A percentile compares a stretch with the other conserved stretches of the same genome.
These are phyloP conservation scores for Gynandropsis gynandra DNA, from an alignment of 345 rosid species.

Conservation along the genomic window DNA sequence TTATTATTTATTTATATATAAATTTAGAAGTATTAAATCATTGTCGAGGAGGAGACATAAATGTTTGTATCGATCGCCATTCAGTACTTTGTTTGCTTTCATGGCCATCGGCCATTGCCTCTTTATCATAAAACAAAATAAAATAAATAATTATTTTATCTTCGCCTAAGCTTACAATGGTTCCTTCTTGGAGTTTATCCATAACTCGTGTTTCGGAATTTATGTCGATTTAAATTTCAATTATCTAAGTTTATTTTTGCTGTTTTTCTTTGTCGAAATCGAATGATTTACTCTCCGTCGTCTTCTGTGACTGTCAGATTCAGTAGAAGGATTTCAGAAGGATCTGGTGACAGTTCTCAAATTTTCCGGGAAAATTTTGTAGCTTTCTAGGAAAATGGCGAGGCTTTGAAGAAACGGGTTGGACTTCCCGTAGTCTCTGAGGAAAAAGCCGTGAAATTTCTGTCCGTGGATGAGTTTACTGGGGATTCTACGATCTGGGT, in stretches of 20 bases:
- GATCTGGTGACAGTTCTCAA: conserved; percentile 19
- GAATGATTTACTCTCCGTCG: no score
- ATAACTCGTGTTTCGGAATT: background rate
- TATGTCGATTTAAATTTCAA: no score
- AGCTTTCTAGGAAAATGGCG: conserved; percentile 1
- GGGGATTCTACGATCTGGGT: conserved; percentile 6
- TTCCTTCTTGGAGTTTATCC: background rate
- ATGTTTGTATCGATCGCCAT: no score
- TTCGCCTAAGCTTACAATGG: background rate
- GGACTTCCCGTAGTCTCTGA: conserved; percentile 15
- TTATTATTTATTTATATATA: no score
- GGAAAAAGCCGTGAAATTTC: background rate
- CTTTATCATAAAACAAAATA: no score
- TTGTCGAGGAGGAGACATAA: background rate
- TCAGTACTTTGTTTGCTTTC: no score
- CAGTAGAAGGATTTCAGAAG: background rate
- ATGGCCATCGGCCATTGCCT: no score
- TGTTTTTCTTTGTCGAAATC: no score
- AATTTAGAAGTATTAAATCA: no score
- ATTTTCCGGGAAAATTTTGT: conserved; percentile 16
- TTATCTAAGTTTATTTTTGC: no score
- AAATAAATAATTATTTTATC: background rate
- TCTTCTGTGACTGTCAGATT: no score
- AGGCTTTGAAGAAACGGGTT: conserved; percentile 14
- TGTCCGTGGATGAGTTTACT: conserved; percentile 22